Conservation (phyloP, 1,139 yeast species). For the Candida pseudocylindracea region DNA sequence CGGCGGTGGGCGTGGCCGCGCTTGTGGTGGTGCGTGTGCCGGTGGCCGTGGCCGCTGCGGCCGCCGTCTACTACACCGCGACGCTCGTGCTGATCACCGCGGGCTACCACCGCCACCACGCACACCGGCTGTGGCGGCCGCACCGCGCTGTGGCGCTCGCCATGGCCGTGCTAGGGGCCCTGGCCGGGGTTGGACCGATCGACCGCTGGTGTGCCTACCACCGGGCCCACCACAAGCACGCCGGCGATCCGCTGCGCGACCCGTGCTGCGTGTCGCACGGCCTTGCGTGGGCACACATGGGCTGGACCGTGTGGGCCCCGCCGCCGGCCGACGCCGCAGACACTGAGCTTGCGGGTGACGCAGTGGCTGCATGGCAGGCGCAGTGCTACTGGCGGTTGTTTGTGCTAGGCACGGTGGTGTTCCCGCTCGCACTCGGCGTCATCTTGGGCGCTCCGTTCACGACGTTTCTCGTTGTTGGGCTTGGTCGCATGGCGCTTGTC, state of each 20-base stretch:
- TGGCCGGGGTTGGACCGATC: conserved; percentile 90
- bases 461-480: conserved; percentile 41
- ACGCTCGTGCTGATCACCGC: conserved; percentile 38
- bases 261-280: conserved; percentile 96
- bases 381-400: conserved; percentile 62
- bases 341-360: conserved; percentile 44
- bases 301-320: conserved; percentile 94
- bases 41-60: too few relatives aligned
- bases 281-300: conserved; percentile 89
- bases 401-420: conserved; percentile 39
- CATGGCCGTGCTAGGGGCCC: conserved; percentile 77
- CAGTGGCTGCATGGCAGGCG: conserved; percentile 85
- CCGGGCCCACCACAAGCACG: conserved; percentile 92
- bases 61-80: too few relatives aligned
- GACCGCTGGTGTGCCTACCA: conserved; percentile 99
- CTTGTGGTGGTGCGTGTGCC: too few relatives aligned
- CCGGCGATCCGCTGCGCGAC: conserved; percentile 77
- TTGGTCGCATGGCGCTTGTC: conserved; percentile 52
- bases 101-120: conserved; percentile 72
- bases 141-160: conserved; percentile 45
- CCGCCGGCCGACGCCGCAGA: conserved; percentile 96
- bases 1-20: too few relatives aligned
- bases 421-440: conserved; percentile 19
- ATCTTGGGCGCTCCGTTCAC: too few relatives aligned
- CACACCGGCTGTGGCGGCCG: conserved; percentile 79